Percentiles rank a stretch among this genome's conserved stretches.
phyloP scores from a whole-genome alignment of 2,329 filamentous ascomycete species.

The Trichoderma asperellum region DNA sequence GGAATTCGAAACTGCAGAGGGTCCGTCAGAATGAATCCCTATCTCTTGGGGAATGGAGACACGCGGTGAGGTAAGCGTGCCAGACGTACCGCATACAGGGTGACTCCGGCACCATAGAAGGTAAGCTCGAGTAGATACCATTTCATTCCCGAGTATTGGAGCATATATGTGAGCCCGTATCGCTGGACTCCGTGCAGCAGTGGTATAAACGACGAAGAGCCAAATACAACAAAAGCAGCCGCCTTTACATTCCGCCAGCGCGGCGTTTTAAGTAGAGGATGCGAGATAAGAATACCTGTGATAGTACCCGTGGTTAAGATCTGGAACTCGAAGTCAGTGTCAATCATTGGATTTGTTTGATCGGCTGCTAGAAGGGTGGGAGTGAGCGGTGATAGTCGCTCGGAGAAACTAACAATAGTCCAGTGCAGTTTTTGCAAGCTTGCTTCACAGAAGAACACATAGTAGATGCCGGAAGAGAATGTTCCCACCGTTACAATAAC shows the following conservation, averaged over 20 bases:
- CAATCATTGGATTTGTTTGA: neutral
- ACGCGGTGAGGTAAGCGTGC: neutral
- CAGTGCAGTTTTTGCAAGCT: slow-evolving; percentile 16
- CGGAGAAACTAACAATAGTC: slow-evolving; percentile 10
- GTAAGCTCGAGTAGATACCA: slow-evolving; percentile 13
- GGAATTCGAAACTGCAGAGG: slow-evolving; percentile 4
- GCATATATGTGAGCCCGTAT: slow-evolving; percentile 18
- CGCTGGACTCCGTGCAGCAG: slow-evolving; percentile 15
- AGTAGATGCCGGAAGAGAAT: slow-evolving; percentile 17
- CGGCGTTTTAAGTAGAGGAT: slow-evolving; percentile 13
- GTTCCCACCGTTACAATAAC: slow-evolving; percentile 13
- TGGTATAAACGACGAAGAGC: slow-evolving; percentile 13
- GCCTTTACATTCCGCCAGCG: slow-evolving; percentile 17
- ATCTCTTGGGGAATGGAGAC: neutral
- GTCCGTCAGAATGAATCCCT: neutral
- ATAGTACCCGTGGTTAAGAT: slow-evolving; percentile 9
- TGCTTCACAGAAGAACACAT: slow-evolving; percentile 17
- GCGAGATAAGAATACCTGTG: slow-evolving; percentile 3
- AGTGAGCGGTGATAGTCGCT: neutral
- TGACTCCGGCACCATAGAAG: slow-evolving; percentile 6
- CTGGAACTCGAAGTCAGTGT: neutral
- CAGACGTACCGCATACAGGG: slow-evolving; percentile 4
- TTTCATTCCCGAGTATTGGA: slow-evolving; percentile 20
- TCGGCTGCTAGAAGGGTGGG: neutral
- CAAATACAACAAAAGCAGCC: slow-evolving; percentile 21